Conservation (phyloP, 2,329 filamentous ascomycete species). For the Fusarium praegraminearum region DNA sequence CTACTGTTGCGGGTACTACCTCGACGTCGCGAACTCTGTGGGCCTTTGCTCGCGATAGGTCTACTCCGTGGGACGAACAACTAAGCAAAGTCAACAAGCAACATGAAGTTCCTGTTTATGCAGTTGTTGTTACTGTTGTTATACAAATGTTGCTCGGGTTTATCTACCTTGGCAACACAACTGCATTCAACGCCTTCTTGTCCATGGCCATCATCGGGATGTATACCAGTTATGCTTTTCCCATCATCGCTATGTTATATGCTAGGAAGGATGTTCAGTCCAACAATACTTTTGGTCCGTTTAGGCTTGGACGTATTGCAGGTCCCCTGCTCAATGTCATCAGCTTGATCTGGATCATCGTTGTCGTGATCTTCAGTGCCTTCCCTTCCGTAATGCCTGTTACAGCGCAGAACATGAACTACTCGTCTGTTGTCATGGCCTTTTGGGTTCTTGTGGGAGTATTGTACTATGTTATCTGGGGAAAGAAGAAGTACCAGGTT, state of each 20-base stretch:
- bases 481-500: conserved; percentile 46
- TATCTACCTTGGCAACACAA: conserved; percentile 57
- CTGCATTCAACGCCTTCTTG: conserved; percentile 56
- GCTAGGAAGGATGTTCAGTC: conserved; percentile 49
- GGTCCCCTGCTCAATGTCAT: conserved; percentile 56
- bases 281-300: conserved; percentile 41
- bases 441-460: conserved; percentile 55
- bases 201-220: conserved; percentile 58
- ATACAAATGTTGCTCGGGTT: conserved; percentile 51
- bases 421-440: conserved; percentile 57
- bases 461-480: conserved; percentile 49
- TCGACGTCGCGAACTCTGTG: conserved; percentile 55
- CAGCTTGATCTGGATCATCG: conserved; percentile 57
- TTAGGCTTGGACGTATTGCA: conserved; percentile 49
- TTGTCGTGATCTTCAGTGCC: conserved; percentile 60
- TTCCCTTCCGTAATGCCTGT: conserved; percentile 58
- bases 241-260: conserved; percentile 54
- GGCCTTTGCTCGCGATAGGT: conserved; percentile 56
- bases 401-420: conserved; percentile 60
- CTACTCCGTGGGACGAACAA: conserved; percentile 52
- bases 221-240: conserved; percentile 58
- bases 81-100: conserved; percentile 52
- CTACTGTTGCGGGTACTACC: conserved; percentile 50
- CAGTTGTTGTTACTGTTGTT: conserved; percentile 43
- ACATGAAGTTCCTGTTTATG: conserved; percentile 52